Conservation (phyloP, 1,284 basidiomycete species). For the Sanghuangporus weigelae region DNA sequence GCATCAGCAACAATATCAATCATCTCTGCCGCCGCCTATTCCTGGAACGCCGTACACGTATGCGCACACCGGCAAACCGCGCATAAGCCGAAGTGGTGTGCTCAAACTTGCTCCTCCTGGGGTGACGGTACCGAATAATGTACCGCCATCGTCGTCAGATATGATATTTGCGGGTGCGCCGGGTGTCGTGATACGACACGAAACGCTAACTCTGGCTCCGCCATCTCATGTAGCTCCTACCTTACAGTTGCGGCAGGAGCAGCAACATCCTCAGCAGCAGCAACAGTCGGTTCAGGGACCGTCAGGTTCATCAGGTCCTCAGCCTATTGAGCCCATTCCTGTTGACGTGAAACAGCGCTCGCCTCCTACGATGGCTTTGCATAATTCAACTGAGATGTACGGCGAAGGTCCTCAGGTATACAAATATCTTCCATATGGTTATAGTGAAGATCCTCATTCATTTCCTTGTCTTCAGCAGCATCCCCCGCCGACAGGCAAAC, state of each 20-base stretch:
- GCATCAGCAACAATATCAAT: background rate
- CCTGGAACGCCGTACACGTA: conserved; percentile 1
- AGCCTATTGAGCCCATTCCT: background rate
- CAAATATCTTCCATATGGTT: background rate
- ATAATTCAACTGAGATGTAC: conserved; percentile 1
- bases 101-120: conserved; percentile 18
- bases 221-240: background rate
- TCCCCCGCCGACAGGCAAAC: background rate
- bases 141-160: conserved; percentile 10
- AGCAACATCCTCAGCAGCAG: conserved; percentile 7
- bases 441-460: background rate
- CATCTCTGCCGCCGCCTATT: background rate
- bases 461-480: conserved; percentile 1
- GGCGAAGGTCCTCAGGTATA: background rate
- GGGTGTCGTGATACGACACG: conserved; percentile 1
- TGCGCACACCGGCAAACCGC: conserved; percentile 2
- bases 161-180: background rate
- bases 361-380: conserved; percentile 5
- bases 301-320: background rate
- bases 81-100: conserved; percentile 10
- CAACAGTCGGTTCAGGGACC: background rate
- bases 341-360: background rate
- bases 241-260: background rate
- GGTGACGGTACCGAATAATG: conserved; percentile 14
- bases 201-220: conserved; percentile 11